Evolutionary conservation across 352 stramenopile species (phyloP), one percentile per base, ranked within the genome.

Genomic region (Phytophthora palmivora): DNA sequence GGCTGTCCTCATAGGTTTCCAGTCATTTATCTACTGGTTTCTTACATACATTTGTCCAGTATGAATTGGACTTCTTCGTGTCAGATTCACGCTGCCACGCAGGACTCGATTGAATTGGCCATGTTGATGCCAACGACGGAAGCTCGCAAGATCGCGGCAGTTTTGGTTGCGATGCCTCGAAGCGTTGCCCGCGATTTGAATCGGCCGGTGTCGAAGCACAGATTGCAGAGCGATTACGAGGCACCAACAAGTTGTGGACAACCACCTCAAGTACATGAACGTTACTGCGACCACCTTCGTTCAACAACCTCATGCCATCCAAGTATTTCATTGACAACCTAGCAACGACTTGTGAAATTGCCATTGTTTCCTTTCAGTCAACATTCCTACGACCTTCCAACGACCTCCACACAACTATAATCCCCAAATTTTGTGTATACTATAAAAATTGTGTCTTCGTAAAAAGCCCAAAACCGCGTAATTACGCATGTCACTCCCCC

Each of bases 151-250:
- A 57, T 68, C 51, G 59, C 49, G 30, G 22, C 43, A 26, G 22
- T 21, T 19, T 22, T 16, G 39, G 42, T n/a, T 60, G 43, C 58
- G 52, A 68, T 44, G 52, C 36, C 42, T 68, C 52, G 59, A 68
- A 63, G 43, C 15, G 14, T 24, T 24, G 2, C 43, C 14, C n/a
- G 19, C 16, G 44, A 67, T 67, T 63, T 67, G 50, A 57, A 45
- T 60, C 49, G 36, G 36, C 37, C 37, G 37, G 24, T 41, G 22
- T 21, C 16, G 21, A 34, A 56, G 48, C 48, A 58, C 37, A n/a
- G 28, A 52, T 46, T 52, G 19, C 51, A 58, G 51, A 58, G 26
- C 51, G 19, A 34, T 34, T 7, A 7, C 30, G 7, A 34, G 10
- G 30, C 30, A 34, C 30, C 6, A 34, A 34, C 30, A 34, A n/a